Evolutionary conservation across 805 yeast species (phyloP).

Genomic region (Ogataea minuta): DNA sequence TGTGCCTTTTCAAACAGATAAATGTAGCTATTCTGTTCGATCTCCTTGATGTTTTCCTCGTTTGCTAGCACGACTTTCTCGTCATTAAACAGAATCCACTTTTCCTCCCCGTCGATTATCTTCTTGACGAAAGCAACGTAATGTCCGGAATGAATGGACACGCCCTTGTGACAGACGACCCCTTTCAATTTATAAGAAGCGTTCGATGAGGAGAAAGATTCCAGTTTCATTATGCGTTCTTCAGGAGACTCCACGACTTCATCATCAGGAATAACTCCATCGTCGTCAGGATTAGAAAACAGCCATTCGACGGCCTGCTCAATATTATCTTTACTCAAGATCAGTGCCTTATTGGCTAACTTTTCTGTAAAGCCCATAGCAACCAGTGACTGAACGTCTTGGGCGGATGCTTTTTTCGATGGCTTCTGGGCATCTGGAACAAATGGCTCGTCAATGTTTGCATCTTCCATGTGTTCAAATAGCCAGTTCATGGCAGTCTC

Average conservation of each 20-base stretch:
- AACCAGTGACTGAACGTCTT: conserved; percentile 45
- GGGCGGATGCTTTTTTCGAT: conserved; percentile 32
- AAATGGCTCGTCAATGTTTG: conserved; percentile 68
- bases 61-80: conserved; percentile 75
- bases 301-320: conserved; percentile 91
- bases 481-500: conserved; percentile 91
- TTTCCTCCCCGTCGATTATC: conserved; percentile 35
- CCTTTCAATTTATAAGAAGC: conserved; percentile 50
- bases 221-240: conserved; percentile 12
- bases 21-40: conserved; percentile 47
- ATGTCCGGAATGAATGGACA: conserved; percentile 88
- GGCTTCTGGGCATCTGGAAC: conserved; percentile 19
- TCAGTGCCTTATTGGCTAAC: conserved; percentile 71
- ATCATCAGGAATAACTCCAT: conserved; percentile 48
- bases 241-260: conserved; percentile 8
- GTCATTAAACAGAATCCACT: conserved; percentile 84
- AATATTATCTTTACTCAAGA: conserved; percentile 54
- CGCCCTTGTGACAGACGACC: conserved; percentile 85
- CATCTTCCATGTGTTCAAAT: conserved; percentile 84
- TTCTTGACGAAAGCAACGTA: conserved; percentile 75
- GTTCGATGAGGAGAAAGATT: conserved; percentile 1
- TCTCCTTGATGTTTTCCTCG: conserved; percentile 41
- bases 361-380: conserved; percentile 77
- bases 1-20: conserved; percentile 38
- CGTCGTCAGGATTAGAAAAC: conserved; percentile 76